Percentiles rank a stretch among this genome's conserved stretches.
These are phyloP conservation scores for Gossypium aridum DNA, from an alignment of 441 rosid species.

Conservation along the genomic window DNA sequence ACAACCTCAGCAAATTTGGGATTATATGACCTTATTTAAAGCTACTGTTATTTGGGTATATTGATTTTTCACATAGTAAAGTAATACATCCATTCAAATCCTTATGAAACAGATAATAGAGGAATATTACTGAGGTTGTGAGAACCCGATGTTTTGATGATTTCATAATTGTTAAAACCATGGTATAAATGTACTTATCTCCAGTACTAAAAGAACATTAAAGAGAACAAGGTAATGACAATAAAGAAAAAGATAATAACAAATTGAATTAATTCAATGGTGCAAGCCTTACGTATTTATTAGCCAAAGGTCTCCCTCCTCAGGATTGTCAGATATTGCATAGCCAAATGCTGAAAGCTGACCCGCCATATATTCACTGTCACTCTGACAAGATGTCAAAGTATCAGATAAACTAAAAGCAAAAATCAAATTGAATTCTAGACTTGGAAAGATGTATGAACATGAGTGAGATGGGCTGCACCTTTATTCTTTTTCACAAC, in stretches of 20 bases:
- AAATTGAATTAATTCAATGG: not conserved
- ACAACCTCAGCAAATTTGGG: not conserved
- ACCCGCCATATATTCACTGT: slow-evolving; percentile 98
- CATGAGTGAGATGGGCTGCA: not conserved
- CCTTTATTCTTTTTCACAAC: not conserved
- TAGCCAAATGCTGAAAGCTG: slow-evolving; percentile 93
- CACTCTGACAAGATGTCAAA: slow-evolving; percentile 58
- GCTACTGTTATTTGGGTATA: not conserved
- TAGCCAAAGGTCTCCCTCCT: slow-evolving; percentile 89
- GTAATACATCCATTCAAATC: not conserved
- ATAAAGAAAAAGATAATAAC: not conserved
- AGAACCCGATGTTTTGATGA: not conserved
- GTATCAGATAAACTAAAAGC: not conserved
- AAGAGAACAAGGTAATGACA: not conserved
- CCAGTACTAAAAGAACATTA: not conserved
- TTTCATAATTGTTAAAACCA: not conserved
- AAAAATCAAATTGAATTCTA: not conserved
- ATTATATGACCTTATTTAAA: not conserved
- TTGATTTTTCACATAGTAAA: not conserved
- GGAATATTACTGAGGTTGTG: not conserved
- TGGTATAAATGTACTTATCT: not conserved
- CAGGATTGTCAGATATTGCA: slow-evolving; percentile 66
- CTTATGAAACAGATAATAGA: not conserved
- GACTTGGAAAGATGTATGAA: not conserved
- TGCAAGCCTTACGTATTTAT: slow-evolving; percentile 67